These are phyloP conservation scores for Vigna angularis DNA, from an alignment of 306 rosid species.

Conservation along the genomic window DNA sequence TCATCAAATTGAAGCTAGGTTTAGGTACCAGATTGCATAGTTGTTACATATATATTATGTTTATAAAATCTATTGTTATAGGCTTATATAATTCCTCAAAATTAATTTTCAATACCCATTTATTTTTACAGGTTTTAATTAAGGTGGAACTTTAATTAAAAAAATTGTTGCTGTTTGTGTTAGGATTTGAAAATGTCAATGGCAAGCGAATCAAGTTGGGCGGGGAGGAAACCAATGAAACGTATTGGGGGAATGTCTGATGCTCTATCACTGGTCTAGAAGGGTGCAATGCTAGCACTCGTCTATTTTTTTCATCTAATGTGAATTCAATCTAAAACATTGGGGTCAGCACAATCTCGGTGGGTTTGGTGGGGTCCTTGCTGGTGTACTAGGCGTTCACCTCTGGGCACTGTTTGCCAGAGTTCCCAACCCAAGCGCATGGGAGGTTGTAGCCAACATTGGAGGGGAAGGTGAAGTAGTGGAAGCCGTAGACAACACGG, in stretches of 20 bases:
- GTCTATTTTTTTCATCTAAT: neutral
- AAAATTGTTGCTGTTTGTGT: neutral
- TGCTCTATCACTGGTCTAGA: constrained; percentile 77
- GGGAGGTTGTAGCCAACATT: too few relatives aligned
- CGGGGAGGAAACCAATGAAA: constrained; percentile 84
- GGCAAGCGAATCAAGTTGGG: constrained; percentile 77
- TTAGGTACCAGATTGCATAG: neutral
- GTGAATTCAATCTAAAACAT: too few relatives aligned
- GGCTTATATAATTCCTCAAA: neutral
- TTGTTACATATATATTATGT: neutral
- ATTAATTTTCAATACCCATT: neutral
- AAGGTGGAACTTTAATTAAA: neutral
- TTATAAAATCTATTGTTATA: neutral
- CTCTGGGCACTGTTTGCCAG: too few relatives aligned
- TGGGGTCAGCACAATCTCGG: too few relatives aligned
- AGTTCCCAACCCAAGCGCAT: too few relatives aligned
- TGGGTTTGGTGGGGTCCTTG: too few relatives aligned
- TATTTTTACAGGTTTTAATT: neutral
- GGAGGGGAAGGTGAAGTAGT: too few relatives aligned
- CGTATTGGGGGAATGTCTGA: constrained; percentile 91
- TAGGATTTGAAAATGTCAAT: constrained; percentile 58
- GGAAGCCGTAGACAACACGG: too few relatives aligned
- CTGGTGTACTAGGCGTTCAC: too few relatives aligned
- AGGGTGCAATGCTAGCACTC: neutral
- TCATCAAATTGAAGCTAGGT: neutral